Evolutionary conservation across 2,329 filamentous ascomycete genomes (phyloP).

Genomic region (Trichoderma simmonsii): DNA sequence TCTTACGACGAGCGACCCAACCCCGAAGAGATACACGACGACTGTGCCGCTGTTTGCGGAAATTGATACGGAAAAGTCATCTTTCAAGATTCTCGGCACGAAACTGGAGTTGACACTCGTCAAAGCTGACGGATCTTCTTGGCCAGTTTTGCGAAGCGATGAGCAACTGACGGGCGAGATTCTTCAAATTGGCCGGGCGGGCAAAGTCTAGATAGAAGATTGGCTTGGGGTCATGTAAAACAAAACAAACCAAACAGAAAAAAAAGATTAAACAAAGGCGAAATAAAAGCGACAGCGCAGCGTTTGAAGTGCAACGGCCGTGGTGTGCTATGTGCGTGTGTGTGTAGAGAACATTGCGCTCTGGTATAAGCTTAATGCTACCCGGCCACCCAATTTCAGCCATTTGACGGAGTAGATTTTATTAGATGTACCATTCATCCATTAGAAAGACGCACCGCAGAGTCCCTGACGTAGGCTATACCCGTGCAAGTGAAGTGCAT

Average conservation of each 20-base stretch:
- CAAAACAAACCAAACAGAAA: background rate
- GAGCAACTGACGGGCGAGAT: constrained; percentile 71
- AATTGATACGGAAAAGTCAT: constrained; percentile 73
- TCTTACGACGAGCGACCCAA: constrained; percentile 76
- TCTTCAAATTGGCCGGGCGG: constrained; percentile 83
- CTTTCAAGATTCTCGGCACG: constrained; percentile 79
- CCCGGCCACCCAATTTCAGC: background rate
- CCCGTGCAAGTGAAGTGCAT: background rate
- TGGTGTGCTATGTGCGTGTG: background rate
- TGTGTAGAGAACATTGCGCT: background rate
- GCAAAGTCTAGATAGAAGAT: constrained; percentile 8
- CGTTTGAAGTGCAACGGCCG: background rate
- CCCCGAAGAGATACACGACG: constrained; percentile 72
- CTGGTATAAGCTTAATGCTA: background rate
- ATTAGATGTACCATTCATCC: background rate
- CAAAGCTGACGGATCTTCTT: constrained; percentile 71
- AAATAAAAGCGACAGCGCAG: background rate
- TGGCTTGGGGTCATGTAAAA: background rate
- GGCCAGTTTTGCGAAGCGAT: constrained; percentile 80
- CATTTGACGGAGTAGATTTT: background rate
- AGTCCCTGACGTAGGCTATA: background rate
- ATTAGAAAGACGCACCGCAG: background rate
- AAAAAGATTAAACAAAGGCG: background rate
- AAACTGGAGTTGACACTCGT: constrained; percentile 79
- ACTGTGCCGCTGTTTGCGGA: constrained; percentile 71